A percentile compares a stretch with the other conserved stretches of the same genome.
phyloP scores from a whole-genome alignment of 345 rosid genomes.

The Melastoma malabathricum region DNA sequence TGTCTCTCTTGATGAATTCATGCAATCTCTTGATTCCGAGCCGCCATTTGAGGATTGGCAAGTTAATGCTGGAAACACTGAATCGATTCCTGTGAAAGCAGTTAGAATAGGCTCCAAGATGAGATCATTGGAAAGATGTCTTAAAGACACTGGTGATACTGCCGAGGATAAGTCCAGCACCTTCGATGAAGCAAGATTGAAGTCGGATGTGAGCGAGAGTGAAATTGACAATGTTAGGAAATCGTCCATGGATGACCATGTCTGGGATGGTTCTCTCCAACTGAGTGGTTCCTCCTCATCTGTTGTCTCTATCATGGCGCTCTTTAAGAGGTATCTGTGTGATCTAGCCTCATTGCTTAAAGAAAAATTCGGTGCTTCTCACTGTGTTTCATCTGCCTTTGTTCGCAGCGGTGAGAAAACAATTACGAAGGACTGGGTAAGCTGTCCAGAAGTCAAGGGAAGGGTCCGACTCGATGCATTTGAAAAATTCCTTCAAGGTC shows the following conservation, averaged over 20 bases:
- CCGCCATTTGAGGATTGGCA: conserved; percentile 71
- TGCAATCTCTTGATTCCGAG: conserved; percentile 82
- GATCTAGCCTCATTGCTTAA: not conserved
- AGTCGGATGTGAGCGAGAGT: conserved; percentile 15
- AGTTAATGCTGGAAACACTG: conserved; percentile 23
- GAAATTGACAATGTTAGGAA: conserved; percentile 12
- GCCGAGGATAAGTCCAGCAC: conserved; percentile 16
- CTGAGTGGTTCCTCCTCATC: conserved; percentile 27
- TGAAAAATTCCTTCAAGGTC: conserved; percentile 86
- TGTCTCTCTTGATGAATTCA: conserved; percentile 78
- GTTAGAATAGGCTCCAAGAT: conserved; percentile 20
- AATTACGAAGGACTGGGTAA: conserved; percentile 49
- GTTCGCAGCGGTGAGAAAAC: conserved; percentile 77
- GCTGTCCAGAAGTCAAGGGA: conserved; percentile 69
- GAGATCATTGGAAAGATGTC: conserved; percentile 21
- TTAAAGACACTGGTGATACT: conserved; percentile 14
- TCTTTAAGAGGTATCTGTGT: conserved; percentile 48
- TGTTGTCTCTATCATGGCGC: conserved; percentile 36
- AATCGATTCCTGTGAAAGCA: conserved; percentile 23
- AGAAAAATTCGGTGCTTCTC: not conserved
- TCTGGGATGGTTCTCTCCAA: conserved; percentile 81
- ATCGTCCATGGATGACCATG: conserved; percentile 29
- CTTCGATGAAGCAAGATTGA: conserved; percentile 9
- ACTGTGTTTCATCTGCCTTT: not conserved
- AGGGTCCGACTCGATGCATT: conserved; percentile 88